A percentile compares a stretch with the other conserved stretches of the same genome.
Conservation (phyloP, 495 filamentous ascomycete species). For the Penicillium bialowiezense region DNA sequence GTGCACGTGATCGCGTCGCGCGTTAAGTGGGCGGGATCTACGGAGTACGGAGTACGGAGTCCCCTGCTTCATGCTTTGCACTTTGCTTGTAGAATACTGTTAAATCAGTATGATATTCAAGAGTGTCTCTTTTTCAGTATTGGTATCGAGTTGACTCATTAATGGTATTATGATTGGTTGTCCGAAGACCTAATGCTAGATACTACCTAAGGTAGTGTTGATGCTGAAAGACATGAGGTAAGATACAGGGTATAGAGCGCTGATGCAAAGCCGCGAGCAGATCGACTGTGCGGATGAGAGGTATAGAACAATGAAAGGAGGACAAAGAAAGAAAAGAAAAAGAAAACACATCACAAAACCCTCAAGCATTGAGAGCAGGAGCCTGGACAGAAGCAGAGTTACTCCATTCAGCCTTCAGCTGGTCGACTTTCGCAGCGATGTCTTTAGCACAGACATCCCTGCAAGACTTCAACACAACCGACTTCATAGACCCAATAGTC, state of each 20-base stretch:
- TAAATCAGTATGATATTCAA: too few species aligned
- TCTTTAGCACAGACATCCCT: slow-evolving; percentile 40
- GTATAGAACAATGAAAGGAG: slow-evolving; percentile 27
- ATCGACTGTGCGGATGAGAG: slow-evolving; percentile 23
- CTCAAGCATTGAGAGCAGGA: slow-evolving; percentile 16
- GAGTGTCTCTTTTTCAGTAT: too few species aligned
- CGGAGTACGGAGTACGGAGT: neutral
- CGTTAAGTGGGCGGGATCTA: slow-evolving; percentile 24
- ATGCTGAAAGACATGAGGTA: slow-evolving; percentile 15
- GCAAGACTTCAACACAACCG: slow-evolving; percentile 45
- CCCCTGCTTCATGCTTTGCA: neutral
- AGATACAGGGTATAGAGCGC: slow-evolving; percentile 33
- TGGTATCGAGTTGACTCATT: neutral
- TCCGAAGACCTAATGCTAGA: slow-evolving; percentile 15
- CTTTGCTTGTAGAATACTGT: too few species aligned
- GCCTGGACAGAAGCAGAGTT: slow-evolving; percentile 15
- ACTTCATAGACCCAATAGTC: slow-evolving; percentile 37
- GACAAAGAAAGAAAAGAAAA: slow-evolving; percentile 11
- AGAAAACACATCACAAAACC: neutral
- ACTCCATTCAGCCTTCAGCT: slow-evolving; percentile 33
- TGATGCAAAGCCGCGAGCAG: slow-evolving; percentile 33
- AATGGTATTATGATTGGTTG: slow-evolving; percentile 15
- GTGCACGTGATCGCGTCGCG: slow-evolving; percentile 37
- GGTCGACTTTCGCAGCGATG: slow-evolving; percentile 33
- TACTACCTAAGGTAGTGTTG: neutral